These are phyloP conservation scores for Zygosaccharomyces sapae DNA, from an alignment of 1,139 yeast species.

Conservation along the genomic window DNA sequence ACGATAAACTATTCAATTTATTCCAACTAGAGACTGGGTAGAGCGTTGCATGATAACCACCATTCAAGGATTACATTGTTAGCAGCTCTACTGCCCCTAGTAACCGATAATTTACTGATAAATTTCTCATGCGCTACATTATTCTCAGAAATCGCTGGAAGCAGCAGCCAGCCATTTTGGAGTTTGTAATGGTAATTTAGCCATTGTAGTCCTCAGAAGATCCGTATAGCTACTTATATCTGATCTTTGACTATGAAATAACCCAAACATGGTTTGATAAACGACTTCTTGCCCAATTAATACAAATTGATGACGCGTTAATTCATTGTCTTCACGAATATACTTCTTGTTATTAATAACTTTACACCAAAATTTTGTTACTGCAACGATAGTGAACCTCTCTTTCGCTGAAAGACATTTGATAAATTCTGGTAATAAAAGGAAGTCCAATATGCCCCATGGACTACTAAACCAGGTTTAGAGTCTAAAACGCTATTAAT, in stretches of 20 bases:
- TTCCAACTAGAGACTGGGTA: slow-evolving; percentile 34
- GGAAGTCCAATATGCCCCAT: slow-evolving; percentile 35
- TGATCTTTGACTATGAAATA: slow-evolving; percentile 34
- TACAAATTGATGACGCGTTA: slow-evolving; percentile 31
- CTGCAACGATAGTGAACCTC: slow-evolving; percentile 58
- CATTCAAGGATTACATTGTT: slow-evolving; percentile 33
- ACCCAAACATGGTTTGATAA: slow-evolving; percentile 29
- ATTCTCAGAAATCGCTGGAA: slow-evolving; percentile 26
- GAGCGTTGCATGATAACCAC: slow-evolving; percentile 35
- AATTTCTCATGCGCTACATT: slow-evolving; percentile 29
- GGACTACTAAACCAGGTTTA: slow-evolving; percentile 48
- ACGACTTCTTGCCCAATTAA: slow-evolving; percentile 28
- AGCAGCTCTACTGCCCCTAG: slow-evolving; percentile 37
- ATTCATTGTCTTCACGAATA: slow-evolving; percentile 44
- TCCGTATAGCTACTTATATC: slow-evolving; percentile 35
- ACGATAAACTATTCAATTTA: too few species aligned
- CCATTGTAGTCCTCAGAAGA: slow-evolving; percentile 32
- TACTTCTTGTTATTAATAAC: slow-evolving; percentile 54
- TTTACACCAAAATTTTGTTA: slow-evolving; percentile 62
- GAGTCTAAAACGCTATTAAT: slow-evolving; percentile 50
- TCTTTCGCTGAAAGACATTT: slow-evolving; percentile 55
- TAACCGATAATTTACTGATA: slow-evolving; percentile 30
- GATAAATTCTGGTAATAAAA: slow-evolving; percentile 41
- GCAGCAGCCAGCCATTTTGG: slow-evolving; percentile 29
- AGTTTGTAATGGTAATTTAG: slow-evolving; percentile 32